Conservation (phyloP, 192 early-diverging fungal species). For the Backusella macrospora region DNA sequence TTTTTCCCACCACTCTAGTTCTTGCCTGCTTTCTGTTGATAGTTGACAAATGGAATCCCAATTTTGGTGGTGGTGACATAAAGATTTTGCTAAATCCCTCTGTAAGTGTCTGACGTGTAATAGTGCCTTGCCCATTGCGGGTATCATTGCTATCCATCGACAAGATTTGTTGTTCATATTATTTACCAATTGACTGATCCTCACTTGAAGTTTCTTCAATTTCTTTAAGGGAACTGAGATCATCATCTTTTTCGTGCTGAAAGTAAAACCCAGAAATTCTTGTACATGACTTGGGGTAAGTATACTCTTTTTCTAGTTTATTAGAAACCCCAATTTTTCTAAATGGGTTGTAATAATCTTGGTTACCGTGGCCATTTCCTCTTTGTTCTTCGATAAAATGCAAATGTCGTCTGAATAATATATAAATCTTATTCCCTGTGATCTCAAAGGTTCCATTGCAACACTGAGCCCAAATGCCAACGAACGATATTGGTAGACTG, state of each 20-base stretch:
- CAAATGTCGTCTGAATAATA: constrained; percentile 32
- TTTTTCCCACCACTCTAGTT: not conserved
- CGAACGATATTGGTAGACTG: constrained; percentile 19
- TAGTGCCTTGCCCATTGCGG: constrained; percentile 18
- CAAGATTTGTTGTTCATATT: not conserved
- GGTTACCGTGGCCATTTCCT: constrained; percentile 1
- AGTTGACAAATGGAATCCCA: too few species aligned
- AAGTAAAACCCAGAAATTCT: constrained; percentile 21
- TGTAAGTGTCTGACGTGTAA: constrained; percentile 7
- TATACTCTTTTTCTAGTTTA: constrained; percentile 18
- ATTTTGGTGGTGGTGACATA: too few species aligned
- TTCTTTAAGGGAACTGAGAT: not conserved
- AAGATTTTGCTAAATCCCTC: not conserved
- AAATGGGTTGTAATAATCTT: not conserved
- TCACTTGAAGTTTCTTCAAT: not conserved
- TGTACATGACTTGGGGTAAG: not conserved
- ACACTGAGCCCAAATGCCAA: constrained; percentile 29
- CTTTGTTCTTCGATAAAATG: not conserved
- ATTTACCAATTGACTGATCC: constrained; percentile 1
- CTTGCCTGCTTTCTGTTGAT: not conserved
- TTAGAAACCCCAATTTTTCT: constrained; percentile 4
- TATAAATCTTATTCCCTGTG: constrained; percentile 17
- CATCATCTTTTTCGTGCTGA: constrained; percentile 12
- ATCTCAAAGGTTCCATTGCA: constrained; percentile 19
- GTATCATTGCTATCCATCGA: constrained; percentile 26